A percentile compares a stretch with the other conserved stretches of the same genome.
Conservation (phyloP, 257 asterid genomes). For the Solanum chiquidenum region DNA sequence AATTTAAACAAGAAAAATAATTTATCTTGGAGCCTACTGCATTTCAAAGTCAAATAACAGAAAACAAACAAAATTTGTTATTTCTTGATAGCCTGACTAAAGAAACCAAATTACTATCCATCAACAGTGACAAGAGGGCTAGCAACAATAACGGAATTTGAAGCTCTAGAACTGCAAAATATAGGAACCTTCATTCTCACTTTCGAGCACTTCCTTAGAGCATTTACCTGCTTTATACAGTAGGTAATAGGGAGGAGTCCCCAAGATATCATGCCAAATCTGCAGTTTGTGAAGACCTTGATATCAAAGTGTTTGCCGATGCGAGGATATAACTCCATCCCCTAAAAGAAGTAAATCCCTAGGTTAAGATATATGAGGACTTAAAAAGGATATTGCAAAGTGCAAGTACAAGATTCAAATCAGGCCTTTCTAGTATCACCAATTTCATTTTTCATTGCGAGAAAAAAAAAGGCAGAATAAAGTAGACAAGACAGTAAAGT, state of each 20-base stretch:
- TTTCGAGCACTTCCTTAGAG: neutral
- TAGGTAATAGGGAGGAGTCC: slow-evolving; percentile 92
- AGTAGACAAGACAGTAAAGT: neutral
- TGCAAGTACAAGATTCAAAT: neutral
- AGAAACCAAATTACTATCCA: neutral
- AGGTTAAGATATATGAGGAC: neutral
- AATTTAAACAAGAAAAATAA: neutral
- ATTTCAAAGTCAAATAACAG: neutral
- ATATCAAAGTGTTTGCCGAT: slow-evolving; percentile 89
- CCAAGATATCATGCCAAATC: slow-evolving; percentile 99
- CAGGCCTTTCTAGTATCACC: neutral
- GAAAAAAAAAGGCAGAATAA: neutral
- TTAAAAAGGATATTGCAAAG: neutral
- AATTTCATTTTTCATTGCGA: neutral
- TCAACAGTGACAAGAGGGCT: neutral
- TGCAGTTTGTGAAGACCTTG: slow-evolving; percentile 93
- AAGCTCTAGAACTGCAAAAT: neutral
- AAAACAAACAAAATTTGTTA: neutral
- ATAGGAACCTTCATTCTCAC: neutral
- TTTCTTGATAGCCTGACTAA: neutral
- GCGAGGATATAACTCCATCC: slow-evolving; percentile 98
- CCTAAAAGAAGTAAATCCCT: slow-evolving; percentile 34
- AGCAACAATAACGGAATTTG: neutral
- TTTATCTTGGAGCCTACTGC: neutral
- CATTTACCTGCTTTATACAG: slow-evolving; percentile 87